Conservation (phyloP, 2,329 filamentous ascomycete genomes). For the Emergomyces orientalis region DNA sequence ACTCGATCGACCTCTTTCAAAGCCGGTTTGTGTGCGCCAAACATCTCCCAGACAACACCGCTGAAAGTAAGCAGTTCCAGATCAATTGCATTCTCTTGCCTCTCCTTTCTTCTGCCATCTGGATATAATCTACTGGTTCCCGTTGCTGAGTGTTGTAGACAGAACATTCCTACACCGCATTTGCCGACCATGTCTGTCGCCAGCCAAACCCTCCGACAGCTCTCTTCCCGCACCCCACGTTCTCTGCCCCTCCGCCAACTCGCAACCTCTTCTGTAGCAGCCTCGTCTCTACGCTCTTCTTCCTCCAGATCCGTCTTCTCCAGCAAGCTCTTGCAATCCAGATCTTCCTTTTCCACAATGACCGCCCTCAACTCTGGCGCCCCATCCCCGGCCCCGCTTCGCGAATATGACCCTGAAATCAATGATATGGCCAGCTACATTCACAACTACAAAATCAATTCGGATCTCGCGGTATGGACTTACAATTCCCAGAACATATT, state of each 20-base stretch:
- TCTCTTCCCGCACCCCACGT: conserved; percentile 34
- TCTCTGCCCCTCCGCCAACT: conserved; percentile 34
- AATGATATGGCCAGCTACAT: conserved; percentile 92
- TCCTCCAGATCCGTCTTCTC: conserved; percentile 26
- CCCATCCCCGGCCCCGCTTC: conserved; percentile 27
- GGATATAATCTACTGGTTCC: not conserved
- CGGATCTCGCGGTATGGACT: conserved; percentile 73
- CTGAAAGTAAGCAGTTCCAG: not conserved
- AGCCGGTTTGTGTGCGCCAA: not conserved
- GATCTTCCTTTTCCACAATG: conserved; percentile 37
- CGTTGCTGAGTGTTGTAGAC: conserved; percentile 4
- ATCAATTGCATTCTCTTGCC: conserved; percentile 1
- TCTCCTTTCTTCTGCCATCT: not conserved
- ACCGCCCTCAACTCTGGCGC: conserved; percentile 31
- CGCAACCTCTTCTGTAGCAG: conserved; percentile 34
- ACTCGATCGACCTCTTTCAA: not conserved
- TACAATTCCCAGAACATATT: not conserved
- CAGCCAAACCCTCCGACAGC: conserved; percentile 33
- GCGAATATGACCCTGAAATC: conserved; percentile 83
- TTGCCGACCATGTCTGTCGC: conserved; percentile 31
- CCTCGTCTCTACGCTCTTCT: conserved; percentile 26
- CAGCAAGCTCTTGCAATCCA: conserved; percentile 18
- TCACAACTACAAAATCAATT: conserved; percentile 82
- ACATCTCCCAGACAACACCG: not conserved
- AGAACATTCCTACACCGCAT: not conserved